These are phyloP conservation scores for Tetrahymena malaccensis DNA, from an alignment of 73 alveolate genomes.

Conservation along the genomic window DNA sequence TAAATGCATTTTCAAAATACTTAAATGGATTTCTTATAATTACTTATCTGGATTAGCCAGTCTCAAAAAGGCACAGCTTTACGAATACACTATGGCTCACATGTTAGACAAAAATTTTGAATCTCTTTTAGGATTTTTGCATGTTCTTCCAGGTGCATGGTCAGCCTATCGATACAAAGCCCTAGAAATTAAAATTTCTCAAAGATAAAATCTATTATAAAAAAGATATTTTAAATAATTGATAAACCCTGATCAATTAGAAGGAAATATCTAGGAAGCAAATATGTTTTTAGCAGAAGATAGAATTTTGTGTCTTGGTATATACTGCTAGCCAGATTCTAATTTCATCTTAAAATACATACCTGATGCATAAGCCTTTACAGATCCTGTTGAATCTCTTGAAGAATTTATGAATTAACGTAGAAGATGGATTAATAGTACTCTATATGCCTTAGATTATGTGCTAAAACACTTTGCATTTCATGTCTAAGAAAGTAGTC, in stretches of 20 bases:
- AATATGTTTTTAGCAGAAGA: slow-evolving; percentile 68
- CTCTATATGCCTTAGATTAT: slow-evolving; percentile 47
- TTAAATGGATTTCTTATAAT: slow-evolving; percentile 1
- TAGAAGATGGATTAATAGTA: slow-evolving; percentile 62
- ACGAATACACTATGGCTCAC: slow-evolving; percentile 47
- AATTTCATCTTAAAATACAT: slow-evolving; percentile 34
- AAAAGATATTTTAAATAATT: slow-evolving; percentile 21
- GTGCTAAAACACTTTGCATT: slow-evolving; percentile 7
- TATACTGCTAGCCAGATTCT: slow-evolving; percentile 8
- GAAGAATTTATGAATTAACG: slow-evolving; percentile 44
- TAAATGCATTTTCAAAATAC: background rate
- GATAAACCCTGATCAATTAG: slow-evolving; percentile 9
- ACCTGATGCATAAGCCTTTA: slow-evolving; percentile 45
- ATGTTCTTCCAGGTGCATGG: slow-evolving; percentile 55
- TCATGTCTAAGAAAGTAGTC: slow-evolving; percentile 1
- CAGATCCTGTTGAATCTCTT: slow-evolving; percentile 48
- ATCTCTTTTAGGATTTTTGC: slow-evolving; percentile 45
- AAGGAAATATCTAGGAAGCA: slow-evolving; percentile 15
- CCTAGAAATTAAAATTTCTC: background rate
- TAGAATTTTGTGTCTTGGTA: slow-evolving; percentile 43
- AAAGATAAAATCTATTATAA: background rate
- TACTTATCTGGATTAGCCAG: background rate
- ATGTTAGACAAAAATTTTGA: slow-evolving; percentile 42
- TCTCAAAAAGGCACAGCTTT: background rate
- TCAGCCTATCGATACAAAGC: slow-evolving; percentile 52